Base-by-base conservation (phyloP, 306 rosid genomes). In the Cotoneaster glaucophyllus region DNA sequence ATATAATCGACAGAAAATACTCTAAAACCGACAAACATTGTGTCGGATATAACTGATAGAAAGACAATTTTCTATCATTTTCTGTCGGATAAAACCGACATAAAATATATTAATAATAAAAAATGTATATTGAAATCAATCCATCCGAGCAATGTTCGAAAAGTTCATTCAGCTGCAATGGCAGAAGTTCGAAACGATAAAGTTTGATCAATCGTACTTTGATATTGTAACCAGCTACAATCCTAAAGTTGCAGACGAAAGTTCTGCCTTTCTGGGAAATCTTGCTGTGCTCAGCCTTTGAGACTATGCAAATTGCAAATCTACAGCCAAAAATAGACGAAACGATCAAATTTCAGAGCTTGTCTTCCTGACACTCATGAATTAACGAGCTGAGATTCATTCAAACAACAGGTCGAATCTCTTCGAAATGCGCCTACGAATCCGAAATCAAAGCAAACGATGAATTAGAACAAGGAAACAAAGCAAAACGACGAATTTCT, bases 391-490 rank as follows among this genome's bases (percentile, higher is more conserved):
- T 67, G 52, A 29, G 74, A 81, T 78, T 82, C 74, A 43, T 79
- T 62, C 74, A 19, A 8, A 22, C 78, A 70, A 70, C 73, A 10
- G 59, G 54, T 22, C 79, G 67, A 80, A 75, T 82, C 68, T 77
- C 73, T 75, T n/a, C 39, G 29, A 82, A 82, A 80, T 77, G 81
- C 67, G 58, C 81, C 92, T 90, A 88, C 15, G 54, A 67, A 79
- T 48, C 53, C 32, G 11, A 71, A 57, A 67, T 37, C 34, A 12
- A 76, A 69, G 66, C 59, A 64, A 69, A 64, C 75, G 59, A 29
- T 21, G 71, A 44, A 75, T 73, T 39, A 81, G 64, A 66, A 77
- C 50, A 70, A 43, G 63, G 31, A 3, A 68, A 9, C 22, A 72
- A 82, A 84, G 67, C 80, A 43, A 74, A 43, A 81, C n/a, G 26